Evolutionary conservation across 768 basidiomycete genomes (phyloP), one percentile per base, ranked within the genome.

Genomic region (Mycena olivaceomarginata): DNA sequence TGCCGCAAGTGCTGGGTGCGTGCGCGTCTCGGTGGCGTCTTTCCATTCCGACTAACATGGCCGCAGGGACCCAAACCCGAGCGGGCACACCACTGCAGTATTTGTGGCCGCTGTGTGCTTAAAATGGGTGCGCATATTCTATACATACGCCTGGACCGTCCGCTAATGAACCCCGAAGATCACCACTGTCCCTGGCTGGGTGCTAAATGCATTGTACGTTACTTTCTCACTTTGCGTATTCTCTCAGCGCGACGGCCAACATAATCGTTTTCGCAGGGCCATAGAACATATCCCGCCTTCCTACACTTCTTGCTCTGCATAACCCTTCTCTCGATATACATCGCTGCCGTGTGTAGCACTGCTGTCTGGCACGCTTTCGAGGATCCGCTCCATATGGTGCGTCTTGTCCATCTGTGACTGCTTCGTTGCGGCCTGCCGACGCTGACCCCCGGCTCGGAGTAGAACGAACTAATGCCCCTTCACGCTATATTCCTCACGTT

Each of bases 131-230:
- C 72, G 93, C 85, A 39, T 18, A 41, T 67, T 7, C 10, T 31
- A n/a, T 46, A 48, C 66, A 15, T 20, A 45, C 57, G 31, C 25
- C 43, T 57, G 80, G 62, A 67, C 70, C 60, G 63, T 37, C 31
- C 41, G 60, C 41, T 78, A 41, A 77, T 60, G 18, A 7, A 16
- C 43, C 57, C 48, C 39, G 25, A 79, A 96, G 95, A 97, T 83
- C 96, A 97, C 81, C 96, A 97, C 81, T 97, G 96, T 82, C 94
- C 93, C 8, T 97, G 96, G 96, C 85, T 97, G 31, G 96, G 93
- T 48, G 86, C 89, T 62, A 93, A 89, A 82, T 97, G 96, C 83
- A 90, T 97, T 74, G 95, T 95, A 82, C 83, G 94, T 86, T 40
- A 22, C n/a, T 20, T 37, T 63, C 57, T 31, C 31, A 31, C 31